A percentile compares a stretch with the other conserved stretches of the same genome.
These are phyloP conservation scores for Auriscalpium microsporum DNA, from an alignment of 768 basidiomycete species.

Conservation along the genomic window DNA sequence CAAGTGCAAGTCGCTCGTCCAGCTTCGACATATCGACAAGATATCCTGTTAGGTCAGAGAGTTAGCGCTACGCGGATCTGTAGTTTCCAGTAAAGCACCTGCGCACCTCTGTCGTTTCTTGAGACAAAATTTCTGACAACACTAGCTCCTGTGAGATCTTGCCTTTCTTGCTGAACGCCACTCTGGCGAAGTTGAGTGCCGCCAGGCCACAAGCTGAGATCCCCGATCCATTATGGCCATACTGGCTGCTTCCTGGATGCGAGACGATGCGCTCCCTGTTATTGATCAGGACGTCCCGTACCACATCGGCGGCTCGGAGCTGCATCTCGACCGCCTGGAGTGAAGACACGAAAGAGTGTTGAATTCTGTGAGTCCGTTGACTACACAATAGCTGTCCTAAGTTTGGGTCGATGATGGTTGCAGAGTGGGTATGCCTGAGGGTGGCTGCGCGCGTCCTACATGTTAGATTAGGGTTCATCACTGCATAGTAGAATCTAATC, in stretches of 20 bases:
- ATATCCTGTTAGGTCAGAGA: constrained; percentile 34
- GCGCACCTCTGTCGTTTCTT: constrained; percentile 30
- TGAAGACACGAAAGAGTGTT: no score
- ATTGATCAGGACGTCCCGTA: neutral
- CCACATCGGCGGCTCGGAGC: no score
- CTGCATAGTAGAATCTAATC: no score
- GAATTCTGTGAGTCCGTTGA: no score
- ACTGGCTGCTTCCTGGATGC: constrained; percentile 48
- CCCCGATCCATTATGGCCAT: constrained; percentile 29
- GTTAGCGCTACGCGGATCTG: neutral
- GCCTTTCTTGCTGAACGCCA: constrained; percentile 34
- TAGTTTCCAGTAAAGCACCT: neutral
- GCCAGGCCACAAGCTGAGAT: constrained; percentile 59
- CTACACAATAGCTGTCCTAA: no score
- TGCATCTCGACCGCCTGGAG: no score
- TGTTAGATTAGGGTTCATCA: no score
- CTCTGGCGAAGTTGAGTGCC: constrained; percentile 53
- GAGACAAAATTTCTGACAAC: constrained; percentile 28
- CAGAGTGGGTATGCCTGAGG: no score
- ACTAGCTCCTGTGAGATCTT: constrained; percentile 20
- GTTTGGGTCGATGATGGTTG: no score
- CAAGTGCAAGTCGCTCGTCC: constrained; percentile 46
- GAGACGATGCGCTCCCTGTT: constrained; percentile 30
- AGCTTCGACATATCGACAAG: constrained; percentile 45
- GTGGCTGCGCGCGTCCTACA: no score